Evolutionary conservation across 225 moss, liverwort and hornwort genomes (phyloP).

Genomic region (Pseudisothecium myosuroides): DNA sequence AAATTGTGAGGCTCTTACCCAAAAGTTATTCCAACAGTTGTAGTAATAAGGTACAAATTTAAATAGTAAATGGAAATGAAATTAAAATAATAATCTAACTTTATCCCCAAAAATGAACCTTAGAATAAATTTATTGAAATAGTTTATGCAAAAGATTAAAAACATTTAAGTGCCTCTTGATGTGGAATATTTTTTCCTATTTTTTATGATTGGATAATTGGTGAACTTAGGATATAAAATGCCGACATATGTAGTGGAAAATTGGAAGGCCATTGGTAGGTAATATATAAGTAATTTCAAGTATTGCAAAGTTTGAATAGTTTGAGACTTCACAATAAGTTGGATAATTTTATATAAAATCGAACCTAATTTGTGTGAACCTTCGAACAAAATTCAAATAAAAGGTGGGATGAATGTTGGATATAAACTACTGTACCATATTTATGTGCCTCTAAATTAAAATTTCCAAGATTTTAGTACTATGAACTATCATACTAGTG

Average conservation of each 20-base stretch:
- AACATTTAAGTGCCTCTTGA: not conserved
- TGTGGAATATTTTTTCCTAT: not conserved
- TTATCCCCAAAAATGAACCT: accelerated
- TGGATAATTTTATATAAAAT: not conserved
- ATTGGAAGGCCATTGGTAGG: not conserved
- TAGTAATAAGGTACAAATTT: not conserved
- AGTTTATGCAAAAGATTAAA: not conserved
- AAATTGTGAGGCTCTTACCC: accelerated
- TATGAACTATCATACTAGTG: not conserved
- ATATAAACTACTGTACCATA: no score
- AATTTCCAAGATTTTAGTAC: accelerated
- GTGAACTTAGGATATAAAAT: not conserved
- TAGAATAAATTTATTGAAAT: not conserved
- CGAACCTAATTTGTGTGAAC: not conserved
- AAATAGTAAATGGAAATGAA: not conserved
- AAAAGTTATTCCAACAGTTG: not conserved
- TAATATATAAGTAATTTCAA: not conserved
- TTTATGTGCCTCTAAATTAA: not conserved
- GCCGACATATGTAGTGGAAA: accelerated
- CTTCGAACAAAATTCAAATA: not conserved
- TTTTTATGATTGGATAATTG: not conserved
- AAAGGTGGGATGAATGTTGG: not conserved
- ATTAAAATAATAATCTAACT: not conserved
- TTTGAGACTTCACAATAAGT: not conserved
- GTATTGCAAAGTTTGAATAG: not conserved